Conservation (phyloP, 306 rosid genomes). For the Trifolium repens region DNA sequence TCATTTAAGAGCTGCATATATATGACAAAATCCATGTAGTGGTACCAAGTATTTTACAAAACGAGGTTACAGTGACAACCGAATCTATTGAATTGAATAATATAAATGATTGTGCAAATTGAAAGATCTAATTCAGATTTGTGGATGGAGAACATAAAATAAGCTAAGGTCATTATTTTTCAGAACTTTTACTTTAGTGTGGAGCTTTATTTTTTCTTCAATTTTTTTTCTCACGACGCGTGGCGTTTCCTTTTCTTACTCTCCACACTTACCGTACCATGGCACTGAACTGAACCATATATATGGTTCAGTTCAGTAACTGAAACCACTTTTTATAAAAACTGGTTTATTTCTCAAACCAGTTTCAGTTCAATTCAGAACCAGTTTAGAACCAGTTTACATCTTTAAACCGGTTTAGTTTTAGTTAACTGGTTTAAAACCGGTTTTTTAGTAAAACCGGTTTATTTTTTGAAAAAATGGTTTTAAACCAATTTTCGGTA, state of each 20-base stretch:
- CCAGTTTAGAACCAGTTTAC: no score
- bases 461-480: no score
- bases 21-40: slow-evolving; percentile 36
- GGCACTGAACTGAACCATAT: no score
- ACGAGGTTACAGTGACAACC: not conserved
- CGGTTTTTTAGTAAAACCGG: no score
- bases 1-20: not conserved
- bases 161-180: slow-evolving; percentile 8
- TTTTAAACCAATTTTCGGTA: no score
- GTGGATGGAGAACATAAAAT: slow-evolving; percentile 29
- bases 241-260: slow-evolving; percentile 40
- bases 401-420: no score
- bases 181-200: slow-evolving; percentile 1
- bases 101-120: slow-evolving; percentile 20
- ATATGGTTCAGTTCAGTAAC: no score
- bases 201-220: slow-evolving; percentile 34
- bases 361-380: no score
- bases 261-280: slow-evolving; percentile 23
- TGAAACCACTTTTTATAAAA: no score
- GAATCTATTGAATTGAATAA: slow-evolving; percentile 23
- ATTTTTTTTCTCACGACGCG: not conserved
- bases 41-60: slow-evolving; percentile 31
- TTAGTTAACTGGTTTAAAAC: no score
- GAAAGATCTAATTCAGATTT: slow-evolving; percentile 16
- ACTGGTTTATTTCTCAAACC: no score